Conservation (phyloP, 1,139 yeast genomes). For the Zygoascus meyerae region DNA sequence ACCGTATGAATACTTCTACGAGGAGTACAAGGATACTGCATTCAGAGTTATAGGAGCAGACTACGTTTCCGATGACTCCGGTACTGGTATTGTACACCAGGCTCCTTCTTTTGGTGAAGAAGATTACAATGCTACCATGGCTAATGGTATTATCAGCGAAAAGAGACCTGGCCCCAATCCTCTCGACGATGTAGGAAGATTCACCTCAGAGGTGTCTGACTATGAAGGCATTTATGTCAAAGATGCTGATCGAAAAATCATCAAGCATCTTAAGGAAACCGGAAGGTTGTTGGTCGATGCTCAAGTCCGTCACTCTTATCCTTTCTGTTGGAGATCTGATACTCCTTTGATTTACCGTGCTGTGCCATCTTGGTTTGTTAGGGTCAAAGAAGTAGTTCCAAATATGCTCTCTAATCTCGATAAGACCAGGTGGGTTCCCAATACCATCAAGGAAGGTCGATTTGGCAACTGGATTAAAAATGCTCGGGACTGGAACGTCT, state of each 20-base stretch:
- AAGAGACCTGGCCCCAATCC: constrained; percentile 82
- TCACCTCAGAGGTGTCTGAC: constrained; percentile 67
- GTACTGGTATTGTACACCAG: constrained; percentile 99
- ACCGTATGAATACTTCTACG: constrained; percentile 72
- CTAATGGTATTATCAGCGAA: constrained; percentile 67
- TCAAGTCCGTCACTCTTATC: constrained; percentile 92
- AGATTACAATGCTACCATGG: constrained; percentile 81
- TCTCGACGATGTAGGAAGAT: constrained; percentile 84
- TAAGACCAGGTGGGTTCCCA: constrained; percentile 92
- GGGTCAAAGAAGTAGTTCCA: constrained; percentile 80
- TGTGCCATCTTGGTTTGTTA: constrained; percentile 98
- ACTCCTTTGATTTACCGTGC: constrained; percentile 94
- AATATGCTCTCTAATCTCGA: constrained; percentile 83
- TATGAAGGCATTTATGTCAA: constrained; percentile 84
- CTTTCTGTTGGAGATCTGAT: constrained; percentile 99
- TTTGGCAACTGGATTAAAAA: constrained; percentile 96
- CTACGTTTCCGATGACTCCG: constrained; percentile 88
- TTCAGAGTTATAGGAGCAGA: constrained; percentile 76
- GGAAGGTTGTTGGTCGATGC: constrained; percentile 72
- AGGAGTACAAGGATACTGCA: constrained; percentile 63
- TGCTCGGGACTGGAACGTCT: constrained; percentile 98
- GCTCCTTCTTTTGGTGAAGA: constrained; percentile 99
- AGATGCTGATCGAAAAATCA: constrained; percentile 90
- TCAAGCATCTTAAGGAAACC: constrained; percentile 69
- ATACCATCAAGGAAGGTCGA: constrained; percentile 83